Base-by-base conservation (phyloP, 1,139 yeast genomes). In the Yamadazyma diddensiae region DNA sequence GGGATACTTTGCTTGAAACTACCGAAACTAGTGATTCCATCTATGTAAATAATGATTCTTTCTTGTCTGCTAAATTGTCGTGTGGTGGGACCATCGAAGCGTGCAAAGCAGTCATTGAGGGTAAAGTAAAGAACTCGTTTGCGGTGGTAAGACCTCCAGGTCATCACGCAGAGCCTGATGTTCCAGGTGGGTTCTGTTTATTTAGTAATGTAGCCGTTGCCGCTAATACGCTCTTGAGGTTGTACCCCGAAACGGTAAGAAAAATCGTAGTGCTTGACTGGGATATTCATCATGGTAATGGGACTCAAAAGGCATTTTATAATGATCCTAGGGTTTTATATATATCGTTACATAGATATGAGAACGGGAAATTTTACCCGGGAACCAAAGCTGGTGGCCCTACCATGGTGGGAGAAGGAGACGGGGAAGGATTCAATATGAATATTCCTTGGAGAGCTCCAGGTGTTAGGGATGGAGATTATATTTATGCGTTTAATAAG, bases 101-200 rank as follows among this genome's bases (percentile, higher is more conserved):
- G 0, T 90, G 97, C 56, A 79, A 80, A 46, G 96, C 97, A 0
- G 98, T 94, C 13, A 83, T 92, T 8, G 97, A 90, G 55, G 95
- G 96, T 1, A 66, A 71, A 37, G 97, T 90, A 19, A 88, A 88
- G 52, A 94, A 94, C 54, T 82, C 97, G 0, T 56, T 94, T 36
- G 99, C 98, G 0, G 86, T 94, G 10, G 96, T 94, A 10, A 76
- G 99, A 44, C 99, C 99, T 1, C 99, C 99, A 0, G 99, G 99
- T 2, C 99, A 94, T 60, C 99, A 94, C 54, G 97, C 98, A 1
- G 99, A 94, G 52, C 97, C 99, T 1, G 94, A 87, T 42, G 69
- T 88, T 13, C 95, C 98, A 0, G 97, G 96, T 27, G 99, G 99
- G 15, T 94, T 94, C 56, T 94, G 98, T 59, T 65, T 94, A 32